Evolutionary conservation across 2,329 filamentous ascomycete genomes (phyloP).

Genomic region (Colletotrichum australisinense): DNA sequence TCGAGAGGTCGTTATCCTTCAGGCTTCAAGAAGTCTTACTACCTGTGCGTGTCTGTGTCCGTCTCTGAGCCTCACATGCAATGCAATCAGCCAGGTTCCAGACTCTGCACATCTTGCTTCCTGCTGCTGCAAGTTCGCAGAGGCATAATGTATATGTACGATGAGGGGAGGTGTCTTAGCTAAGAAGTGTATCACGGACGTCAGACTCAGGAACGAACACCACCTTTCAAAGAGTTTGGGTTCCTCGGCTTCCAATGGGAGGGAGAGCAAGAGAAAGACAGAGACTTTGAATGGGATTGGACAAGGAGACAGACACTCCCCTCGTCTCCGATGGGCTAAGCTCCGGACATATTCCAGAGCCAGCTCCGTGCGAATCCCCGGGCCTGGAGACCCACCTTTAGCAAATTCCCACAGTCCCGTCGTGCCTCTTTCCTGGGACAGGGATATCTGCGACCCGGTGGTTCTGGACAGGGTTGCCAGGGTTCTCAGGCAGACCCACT

Average conservation of each 20-base stretch:
- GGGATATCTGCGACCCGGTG: not conserved
- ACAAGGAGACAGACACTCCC: not conserved
- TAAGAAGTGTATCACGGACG: conserved; percentile 30
- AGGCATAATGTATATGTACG: conserved; percentile 1
- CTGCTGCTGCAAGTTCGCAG: conserved; percentile 10
- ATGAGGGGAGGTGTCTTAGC: conserved; percentile 6
- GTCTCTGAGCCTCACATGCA: conserved; percentile 4
- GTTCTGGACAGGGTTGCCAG: not conserved
- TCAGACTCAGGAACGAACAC: conserved; percentile 25
- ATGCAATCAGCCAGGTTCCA: not conserved
- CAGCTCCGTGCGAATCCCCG: conserved; percentile 31
- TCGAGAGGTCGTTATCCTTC: not conserved
- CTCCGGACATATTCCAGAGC: conserved; percentile 28
- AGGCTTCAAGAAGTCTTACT: not conserved
- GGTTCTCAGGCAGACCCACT: not conserved
- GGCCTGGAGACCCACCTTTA: not conserved
- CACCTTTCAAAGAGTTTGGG: not conserved
- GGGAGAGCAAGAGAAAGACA: no score
- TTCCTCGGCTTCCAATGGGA: not conserved
- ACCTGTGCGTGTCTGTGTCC: not conserved
- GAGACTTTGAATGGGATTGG: not conserved
- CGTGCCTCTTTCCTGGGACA: not conserved
- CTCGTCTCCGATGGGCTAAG: conserved; percentile 1
- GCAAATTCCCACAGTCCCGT: not conserved
- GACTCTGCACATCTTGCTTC: not conserved